Conservation (phyloP, 352 stramenopile genomes). For the Lagenidium giganteum region DNA sequence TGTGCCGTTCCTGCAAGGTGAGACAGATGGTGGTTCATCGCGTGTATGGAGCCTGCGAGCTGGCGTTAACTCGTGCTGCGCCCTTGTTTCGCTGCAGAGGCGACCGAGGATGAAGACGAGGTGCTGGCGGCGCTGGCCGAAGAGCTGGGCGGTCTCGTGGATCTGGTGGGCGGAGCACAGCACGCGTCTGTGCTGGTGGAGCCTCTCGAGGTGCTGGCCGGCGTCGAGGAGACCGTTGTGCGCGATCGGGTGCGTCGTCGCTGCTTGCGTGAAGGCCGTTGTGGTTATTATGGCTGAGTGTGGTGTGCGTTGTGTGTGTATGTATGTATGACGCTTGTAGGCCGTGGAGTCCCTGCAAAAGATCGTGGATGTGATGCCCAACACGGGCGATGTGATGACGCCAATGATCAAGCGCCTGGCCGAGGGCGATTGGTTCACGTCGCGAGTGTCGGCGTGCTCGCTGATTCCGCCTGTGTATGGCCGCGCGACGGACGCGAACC, state of each 20-base stretch:
- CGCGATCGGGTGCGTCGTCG: slow-evolving; percentile 52
- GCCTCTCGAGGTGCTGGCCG: slow-evolving; percentile 88
- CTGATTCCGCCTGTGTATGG: slow-evolving; percentile 72
- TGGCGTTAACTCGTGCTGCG: neutral
- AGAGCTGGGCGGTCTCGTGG: slow-evolving; percentile 88
- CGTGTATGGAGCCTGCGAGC: neutral
- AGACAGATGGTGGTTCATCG: slow-evolving; percentile 1
- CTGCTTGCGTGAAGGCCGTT: neutral
- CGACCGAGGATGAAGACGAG: slow-evolving; percentile 93
- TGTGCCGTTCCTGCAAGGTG: slow-evolving; percentile 85
- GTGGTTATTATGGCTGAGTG: neutral
- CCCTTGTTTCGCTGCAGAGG: slow-evolving; percentile 27
- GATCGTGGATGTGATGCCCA: slow-evolving; percentile 55
- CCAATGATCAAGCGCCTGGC: slow-evolving; percentile 76
- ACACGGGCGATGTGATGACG: slow-evolving; percentile 57
- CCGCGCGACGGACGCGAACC: slow-evolving; percentile 47
- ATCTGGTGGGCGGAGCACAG: slow-evolving; percentile 72
- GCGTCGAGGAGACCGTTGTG: slow-evolving; percentile 93
- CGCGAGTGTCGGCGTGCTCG: slow-evolving; percentile 81
- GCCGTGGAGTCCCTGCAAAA: slow-evolving; percentile 75
- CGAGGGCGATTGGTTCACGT: slow-evolving; percentile 88
- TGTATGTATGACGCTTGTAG: too few relatives aligned
- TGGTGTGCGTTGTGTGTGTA: neutral
- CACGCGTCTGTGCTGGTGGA: slow-evolving; percentile 73
- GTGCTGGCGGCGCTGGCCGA: slow-evolving; percentile 89